Evolutionary conservation across 2,329 filamentous ascomycete genomes (phyloP), one percentile per base, ranked within the genome.

Genomic region (Ophiostoma pallidulum): DNA sequence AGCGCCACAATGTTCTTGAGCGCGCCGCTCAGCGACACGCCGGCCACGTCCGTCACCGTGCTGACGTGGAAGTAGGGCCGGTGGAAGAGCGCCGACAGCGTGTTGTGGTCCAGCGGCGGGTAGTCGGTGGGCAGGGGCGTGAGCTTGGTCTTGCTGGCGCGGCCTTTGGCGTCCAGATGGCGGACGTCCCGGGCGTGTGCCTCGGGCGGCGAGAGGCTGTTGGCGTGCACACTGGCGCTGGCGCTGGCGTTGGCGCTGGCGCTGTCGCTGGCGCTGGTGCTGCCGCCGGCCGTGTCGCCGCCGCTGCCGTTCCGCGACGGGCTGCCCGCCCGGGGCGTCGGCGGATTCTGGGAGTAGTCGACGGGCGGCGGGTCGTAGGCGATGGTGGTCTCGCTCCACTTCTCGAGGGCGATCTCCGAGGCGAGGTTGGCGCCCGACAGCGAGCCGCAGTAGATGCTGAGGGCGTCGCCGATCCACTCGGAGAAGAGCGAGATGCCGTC

Each of bases 1-100:
- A 98, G 72, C 5, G 92, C 92, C 47, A 98, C 87, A 55, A 98
- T 84, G 71, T 98, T 98, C 75, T 98, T 98, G 57, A 98, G 72
- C 0, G 92, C 92, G 51, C 92, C 92, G 37, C 90, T 85, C 29
- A 98, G 81, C 5, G 92, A 97, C 1, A 96, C 91, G 56, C 92
- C 92, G 0, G 91, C 92, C n/a, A 98, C 92, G 61, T 98, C 92
- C 31, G 80, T 82, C 20, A 96, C 87, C 66, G 97, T 82, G 57
- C 87, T 86, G 16, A 97, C 91, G 65, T 97, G 91, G 76, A 98
- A 98, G 71, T 98, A 98, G 0, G 87, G 88, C 42, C 92, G 81
- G 67, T 96, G 86, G 77, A 98, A 98, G 32, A 98, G 80, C 16
- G 78, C 78, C 64, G 85, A 84, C 64, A 95, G 82, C 49, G 86